Evolutionary conservation across 306 rosid species (phyloP).

Genomic region (Arachis hypogaea): DNA sequence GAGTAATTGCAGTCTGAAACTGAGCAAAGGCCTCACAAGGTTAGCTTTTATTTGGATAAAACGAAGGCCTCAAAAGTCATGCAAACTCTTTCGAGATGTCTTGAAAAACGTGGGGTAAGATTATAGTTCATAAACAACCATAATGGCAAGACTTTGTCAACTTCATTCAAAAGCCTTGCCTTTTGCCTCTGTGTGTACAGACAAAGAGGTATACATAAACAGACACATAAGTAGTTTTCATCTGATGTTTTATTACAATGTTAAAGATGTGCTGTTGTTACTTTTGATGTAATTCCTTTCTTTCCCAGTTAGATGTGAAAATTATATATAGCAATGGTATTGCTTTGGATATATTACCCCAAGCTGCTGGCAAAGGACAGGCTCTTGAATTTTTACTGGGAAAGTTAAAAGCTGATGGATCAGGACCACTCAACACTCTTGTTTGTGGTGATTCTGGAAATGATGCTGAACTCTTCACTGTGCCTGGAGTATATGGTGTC

Average conservation of each 20-base stretch:
- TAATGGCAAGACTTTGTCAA: slow-evolving; percentile 8
- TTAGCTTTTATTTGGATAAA: slow-evolving; percentile 81
- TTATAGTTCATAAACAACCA: slow-evolving; percentile 26
- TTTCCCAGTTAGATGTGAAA: slow-evolving; percentile 75
- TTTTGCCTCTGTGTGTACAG: background rate
- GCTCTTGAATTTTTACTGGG: slow-evolving; percentile 71
- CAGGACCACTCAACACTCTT: slow-evolving; percentile 61
- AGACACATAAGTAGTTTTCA: background rate
- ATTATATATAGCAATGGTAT: slow-evolving; percentile 75
- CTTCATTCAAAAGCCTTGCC: slow-evolving; percentile 13
- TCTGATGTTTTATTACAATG: slow-evolving; percentile 23
- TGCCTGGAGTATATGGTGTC: slow-evolving; percentile 73
- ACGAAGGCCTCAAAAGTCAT: slow-evolving; percentile 53
- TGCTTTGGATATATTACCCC: slow-evolving; percentile 76
- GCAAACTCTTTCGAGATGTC: slow-evolving; percentile 51
- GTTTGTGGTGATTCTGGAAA: slow-evolving; percentile 97
- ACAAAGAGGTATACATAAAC: background rate
- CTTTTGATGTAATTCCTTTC: slow-evolving; percentile 29
- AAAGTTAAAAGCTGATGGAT: slow-evolving; percentile 52
- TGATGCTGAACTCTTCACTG: slow-evolving; percentile 68
- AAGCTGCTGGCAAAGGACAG: slow-evolving; percentile 78
- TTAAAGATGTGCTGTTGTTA: slow-evolving; percentile 19
- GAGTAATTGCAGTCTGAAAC: slow-evolving; percentile 61
- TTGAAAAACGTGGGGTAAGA: slow-evolving; percentile 69
- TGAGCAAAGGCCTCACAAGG: slow-evolving; percentile 83